Base-by-base conservation (phyloP, 129 eudicot genomes). In the Flaveria bidentis region DNA sequence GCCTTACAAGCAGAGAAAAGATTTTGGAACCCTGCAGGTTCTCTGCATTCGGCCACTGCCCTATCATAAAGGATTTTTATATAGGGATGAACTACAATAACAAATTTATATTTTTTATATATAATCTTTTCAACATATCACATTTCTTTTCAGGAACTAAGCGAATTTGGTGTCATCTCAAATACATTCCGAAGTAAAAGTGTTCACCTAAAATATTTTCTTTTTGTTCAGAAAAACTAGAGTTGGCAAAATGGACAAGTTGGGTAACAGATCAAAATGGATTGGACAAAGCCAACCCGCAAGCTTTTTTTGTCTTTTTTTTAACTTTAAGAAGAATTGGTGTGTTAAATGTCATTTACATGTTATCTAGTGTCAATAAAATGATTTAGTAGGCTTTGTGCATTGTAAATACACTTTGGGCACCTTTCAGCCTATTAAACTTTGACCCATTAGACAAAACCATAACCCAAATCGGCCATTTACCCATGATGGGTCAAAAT, bases 401-500 rank as follows among this genome's bases (percentile, higher is more conserved):
- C 65, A 58, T 58, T 20, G 10, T 58, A 16, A 58, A 58, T 25
- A 11, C 39, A 58, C 25, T 6, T n/a, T n/a, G 61, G 61, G 25
- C 61, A 53, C 25, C 25, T 53, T 53, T 53, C 61, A 53, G 12
- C 61, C 23, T 53, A 6, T 14, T 63, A 30, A 3, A 64, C 2
- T 7, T 15, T 64, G 25, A 64, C 69, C 69, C 68, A 62, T 64
- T 36, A 64, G 46, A 64, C 5, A 33, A 15, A 7, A 30, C n/a
- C 15, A 16, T 13, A 63, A 30, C 22, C 13, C 23, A 64, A 64
- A 16, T 64, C 33, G 50, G 18, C 65, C 64, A 10, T 28, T 18
- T 18, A 51, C 72, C 23, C 42, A 3, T 18, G 36, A 64, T 64
- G 69, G 69, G 49, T 64, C 47, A 7, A 64, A 64, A 63, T 63